phyloP scores from a whole-genome alignment of 2,329 filamentous ascomycete species.

The Monosporascus sp. region DNA sequence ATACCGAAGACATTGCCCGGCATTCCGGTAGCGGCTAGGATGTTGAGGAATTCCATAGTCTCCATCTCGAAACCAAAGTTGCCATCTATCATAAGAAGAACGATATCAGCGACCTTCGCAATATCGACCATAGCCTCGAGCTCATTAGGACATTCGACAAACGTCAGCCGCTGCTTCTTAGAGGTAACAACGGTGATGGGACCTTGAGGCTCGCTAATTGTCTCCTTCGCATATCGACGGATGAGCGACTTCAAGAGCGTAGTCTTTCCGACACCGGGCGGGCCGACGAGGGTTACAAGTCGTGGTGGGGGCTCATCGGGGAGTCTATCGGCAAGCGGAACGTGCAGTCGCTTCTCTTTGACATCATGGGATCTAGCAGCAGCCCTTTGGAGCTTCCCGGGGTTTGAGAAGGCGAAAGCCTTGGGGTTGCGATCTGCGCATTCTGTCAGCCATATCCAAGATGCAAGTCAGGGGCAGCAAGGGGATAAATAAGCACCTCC shows the following conservation, averaged over 20 bases:
- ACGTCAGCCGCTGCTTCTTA: conserved; percentile 90
- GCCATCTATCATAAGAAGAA: conserved; percentile 95
- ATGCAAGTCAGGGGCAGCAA: not conserved
- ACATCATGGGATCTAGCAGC: conserved; percentile 56
- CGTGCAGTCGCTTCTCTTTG: conserved; percentile 93
- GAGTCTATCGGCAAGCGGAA: conserved; percentile 90
- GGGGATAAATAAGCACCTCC: conserved; percentile 42
- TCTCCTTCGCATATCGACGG: conserved; percentile 92
- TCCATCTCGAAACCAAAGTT: conserved; percentile 99
- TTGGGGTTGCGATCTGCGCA: conserved; percentile 72
- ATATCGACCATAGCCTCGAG: conserved; percentile 96
- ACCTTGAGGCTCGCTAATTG: conserved; percentile 80
- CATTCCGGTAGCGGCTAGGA: conserved; percentile 92
- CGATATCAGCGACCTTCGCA: conserved; percentile 95
- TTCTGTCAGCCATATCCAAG: conserved; percentile 16
- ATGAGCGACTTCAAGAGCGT: conserved; percentile 93
- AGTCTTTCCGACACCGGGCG: conserved; percentile 91
- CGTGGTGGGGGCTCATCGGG: conserved; percentile 93
- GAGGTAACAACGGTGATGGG: conserved; percentile 95
- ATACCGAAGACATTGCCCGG: conserved; percentile 98
- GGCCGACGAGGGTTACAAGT: conserved; percentile 89
- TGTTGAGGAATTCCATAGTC: conserved; percentile 98
- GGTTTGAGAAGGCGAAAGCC: conserved; percentile 79
- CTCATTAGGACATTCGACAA: conserved; percentile 95
- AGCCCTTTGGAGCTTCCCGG: conserved; percentile 73